A percentile compares a stretch with the other conserved stretches of the same genome.
These are phyloP conservation scores for Bjerkandera adusta DNA, from an alignment of 1,284 basidiomycete species.

Conservation along the genomic window DNA sequence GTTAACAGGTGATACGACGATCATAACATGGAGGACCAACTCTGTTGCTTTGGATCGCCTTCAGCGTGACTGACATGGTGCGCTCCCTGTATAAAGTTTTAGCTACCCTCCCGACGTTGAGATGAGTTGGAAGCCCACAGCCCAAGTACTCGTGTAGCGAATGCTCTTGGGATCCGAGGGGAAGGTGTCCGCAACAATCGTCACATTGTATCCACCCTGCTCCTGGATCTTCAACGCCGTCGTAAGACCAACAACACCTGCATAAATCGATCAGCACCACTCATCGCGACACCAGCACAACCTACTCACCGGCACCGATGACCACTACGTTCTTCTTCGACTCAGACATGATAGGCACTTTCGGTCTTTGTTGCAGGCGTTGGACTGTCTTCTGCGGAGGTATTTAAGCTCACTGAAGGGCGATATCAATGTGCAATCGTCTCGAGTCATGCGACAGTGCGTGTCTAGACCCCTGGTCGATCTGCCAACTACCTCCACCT, in stretches of 20 bases:
- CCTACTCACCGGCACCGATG: conserved; percentile 29
- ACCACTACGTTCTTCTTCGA: conserved; percentile 27
- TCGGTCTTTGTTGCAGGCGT: neutral
- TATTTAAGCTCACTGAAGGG: neutral
- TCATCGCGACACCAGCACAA: neutral
- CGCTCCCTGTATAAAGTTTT: conserved; percentile 44
- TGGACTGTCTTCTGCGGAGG: neutral
- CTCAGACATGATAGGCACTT: conserved; percentile 1
- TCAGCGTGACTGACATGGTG: conserved; percentile 63
- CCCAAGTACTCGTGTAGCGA: conserved; percentile 76
- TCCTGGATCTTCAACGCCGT: conserved; percentile 68
- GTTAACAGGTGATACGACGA: neutral
- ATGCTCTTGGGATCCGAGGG: conserved; percentile 67
- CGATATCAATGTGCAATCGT: neutral
- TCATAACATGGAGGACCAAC: conserved; percentile 27
- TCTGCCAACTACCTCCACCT: neutral
- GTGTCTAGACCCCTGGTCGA: neutral
- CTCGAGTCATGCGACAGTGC: neutral
- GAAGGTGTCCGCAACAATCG: conserved; percentile 63
- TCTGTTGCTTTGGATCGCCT: conserved; percentile 46
- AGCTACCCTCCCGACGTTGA: conserved; percentile 8
- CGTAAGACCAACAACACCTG: conserved; percentile 72
- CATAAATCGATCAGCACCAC: neutral
- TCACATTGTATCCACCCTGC: conserved; percentile 52
- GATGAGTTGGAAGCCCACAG: conserved; percentile 44